Evolutionary conservation across 1,284 basidiomycete genomes (phyloP), one percentile per base, ranked within the genome.

Genomic region (Melanopsichium pennsylvanicum): DNA sequence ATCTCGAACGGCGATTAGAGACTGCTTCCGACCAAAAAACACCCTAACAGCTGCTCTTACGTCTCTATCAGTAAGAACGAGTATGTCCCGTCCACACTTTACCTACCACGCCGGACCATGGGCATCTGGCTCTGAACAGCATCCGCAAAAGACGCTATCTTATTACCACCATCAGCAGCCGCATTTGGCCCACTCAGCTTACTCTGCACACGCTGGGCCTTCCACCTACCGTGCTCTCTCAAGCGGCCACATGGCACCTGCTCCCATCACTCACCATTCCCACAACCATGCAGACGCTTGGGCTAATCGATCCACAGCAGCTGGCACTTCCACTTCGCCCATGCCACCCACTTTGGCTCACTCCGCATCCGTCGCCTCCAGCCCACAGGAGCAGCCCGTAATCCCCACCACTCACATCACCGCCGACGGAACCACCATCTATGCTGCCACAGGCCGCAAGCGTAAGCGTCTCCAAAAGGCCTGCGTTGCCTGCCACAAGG

Each of bases 401-500:
- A 60, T 59, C 33, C 67, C 56, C 44, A 70, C 67, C 35, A 50
- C 67, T 5, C 56, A 63, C 39, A 45, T 70, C 46, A 60, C 67
- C 22, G 51, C 67, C 22, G 60, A 70, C 35, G 60, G 67, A 36
- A 64, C 60, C 51, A 70, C 63, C 47, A 60, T 71, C 44, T 69
- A 67, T 37, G 67, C 64, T 6, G 73, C 73, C 29, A 72, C 72
- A 15, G 74, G 74, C 16, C 64, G 72, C 42, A 76, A 76, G 72
- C 64, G 74, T 41, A 76, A 76, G 59, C 72, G 74, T 55, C 64
- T 76, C 11, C 74, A 76, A 66, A 66, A 73, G 59, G 74, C 74
- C 4, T 76, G 74, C 34, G 72, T 74, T n/a, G 66, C 72, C 35
- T 76, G 74, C 57, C 74, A 76, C 61, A 70, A 84, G 75, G 84